Evolutionary conservation across 495 filamentous ascomycete species (phyloP), one percentile per base, ranked within the genome.

Genomic region (Podospora conica): DNA sequence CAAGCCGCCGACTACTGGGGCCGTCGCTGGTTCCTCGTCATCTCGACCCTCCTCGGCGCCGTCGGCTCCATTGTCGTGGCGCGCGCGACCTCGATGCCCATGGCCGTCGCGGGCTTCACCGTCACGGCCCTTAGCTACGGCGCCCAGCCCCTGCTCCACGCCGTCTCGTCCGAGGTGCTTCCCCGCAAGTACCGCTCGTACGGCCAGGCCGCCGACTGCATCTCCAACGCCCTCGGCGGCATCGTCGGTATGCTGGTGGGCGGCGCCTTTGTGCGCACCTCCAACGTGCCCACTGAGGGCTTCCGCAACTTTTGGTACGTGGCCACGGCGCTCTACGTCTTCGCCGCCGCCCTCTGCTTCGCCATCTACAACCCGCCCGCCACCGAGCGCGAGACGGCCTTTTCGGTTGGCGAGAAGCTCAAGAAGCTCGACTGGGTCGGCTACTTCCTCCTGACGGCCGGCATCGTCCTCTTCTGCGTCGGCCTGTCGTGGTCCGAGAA

Each of bases 1-100:
- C 77, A 79, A 56, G 76, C 76, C 0, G 70, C 74, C 53, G 77
- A 79, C 56, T 76, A 75, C 62, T 79, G 77, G 77, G 73, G 75
- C 3, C 72, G 77, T 5, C 72, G 71, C 65, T 76, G 66, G 65
- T 73, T 77, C 48, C 68, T 79, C 24, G 71, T 79, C 23, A 60
- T 73, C 56, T 66, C 73, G 9, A 76, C 70, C 31, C 53, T 72
- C 10, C 58, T 69, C 23, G 77, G 77, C 40, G 70, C 64, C 23
- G 61, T 73, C 10, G 78, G 78, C 0, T 69, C 63, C 1, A 24
- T 77, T 7, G 33, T 80, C 22, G 72, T 79, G 9, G 66, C 75
- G 9, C 69, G 74, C 3, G 75, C 78, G 21, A 68, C 33, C 1
- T 66, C 66, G 9, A 76, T 78, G 63, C 66, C 63, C 33, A 73